phyloP scores from a whole-genome alignment of 2,329 filamentous ascomycete genomes.

The Monosporascus sp. region DNA sequence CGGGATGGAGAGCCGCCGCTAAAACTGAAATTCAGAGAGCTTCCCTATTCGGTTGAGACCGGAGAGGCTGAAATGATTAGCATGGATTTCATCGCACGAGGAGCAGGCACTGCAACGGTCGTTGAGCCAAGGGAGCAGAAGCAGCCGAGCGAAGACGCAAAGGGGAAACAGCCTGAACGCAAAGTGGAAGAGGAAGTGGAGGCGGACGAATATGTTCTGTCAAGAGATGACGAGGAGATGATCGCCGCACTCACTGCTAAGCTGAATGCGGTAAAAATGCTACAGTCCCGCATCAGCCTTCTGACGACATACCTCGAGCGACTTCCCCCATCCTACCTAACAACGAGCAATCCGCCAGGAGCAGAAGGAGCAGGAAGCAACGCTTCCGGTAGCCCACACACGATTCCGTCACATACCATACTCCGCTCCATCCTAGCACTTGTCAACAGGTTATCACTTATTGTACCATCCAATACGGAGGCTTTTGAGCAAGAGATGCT shows the following conservation, averaged over 20 bases:
- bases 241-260: conserved; percentile 72
- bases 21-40: conserved; percentile 71
- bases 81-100: conserved; percentile 86
- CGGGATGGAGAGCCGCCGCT: conserved; percentile 56
- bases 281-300: conserved; percentile 70
- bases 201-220: conserved; percentile 42
- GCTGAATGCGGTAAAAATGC: conserved; percentile 88
- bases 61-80: conserved; percentile 97
- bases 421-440: conserved; percentile 86
- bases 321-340: conserved; percentile 62
- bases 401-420: conserved; percentile 59
- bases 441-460: conserved; percentile 74
- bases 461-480: conserved; percentile 64
- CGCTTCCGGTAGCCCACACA: conserved; percentile 29
- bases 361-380: conserved; percentile 25
- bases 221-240: conserved; percentile 55
- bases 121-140: conserved; percentile 34
- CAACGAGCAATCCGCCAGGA: conserved; percentile 32
- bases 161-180: conserved; percentile 43
- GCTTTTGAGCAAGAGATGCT: conserved; percentile 66
- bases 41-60: conserved; percentile 85
- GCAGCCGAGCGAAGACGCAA: conserved; percentile 41
- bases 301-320: conserved; percentile 71
- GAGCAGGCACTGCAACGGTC: conserved; percentile 73
- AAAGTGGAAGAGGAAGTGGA: conserved; percentile 20